Percentiles rank a stretch among this genome's conserved stretches.
Conservation (phyloP, 2,329 filamentous ascomycete genomes). For the Diaporthe citriasiana region DNA sequence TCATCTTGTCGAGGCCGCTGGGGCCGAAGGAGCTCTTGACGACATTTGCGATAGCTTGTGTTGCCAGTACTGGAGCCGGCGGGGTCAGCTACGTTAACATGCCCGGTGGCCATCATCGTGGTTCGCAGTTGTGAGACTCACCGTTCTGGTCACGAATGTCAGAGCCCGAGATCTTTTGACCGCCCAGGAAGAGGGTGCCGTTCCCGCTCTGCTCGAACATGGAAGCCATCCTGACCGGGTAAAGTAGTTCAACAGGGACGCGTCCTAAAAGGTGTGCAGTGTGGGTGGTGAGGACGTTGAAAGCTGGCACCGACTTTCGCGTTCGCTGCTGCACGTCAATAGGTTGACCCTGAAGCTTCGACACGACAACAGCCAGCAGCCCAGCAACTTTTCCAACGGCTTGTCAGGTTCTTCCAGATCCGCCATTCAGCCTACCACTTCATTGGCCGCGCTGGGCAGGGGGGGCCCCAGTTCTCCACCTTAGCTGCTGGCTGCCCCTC, state of each 20-base stretch:
- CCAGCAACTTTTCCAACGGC: constrained; percentile 34
- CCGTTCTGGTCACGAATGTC: constrained; percentile 98
- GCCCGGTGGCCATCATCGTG: constrained; percentile 2
- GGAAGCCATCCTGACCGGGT: constrained; percentile 77
- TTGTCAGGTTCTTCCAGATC: constrained; percentile 34
- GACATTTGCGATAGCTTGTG: constrained; percentile 97
- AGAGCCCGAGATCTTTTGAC: constrained; percentile 95
- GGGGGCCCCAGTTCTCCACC: constrained; percentile 26
- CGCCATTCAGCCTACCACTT: constrained; percentile 1
- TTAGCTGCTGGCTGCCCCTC: constrained; percentile 33
- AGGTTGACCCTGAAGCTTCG: constrained; percentile 25
- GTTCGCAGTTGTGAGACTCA: constrained; percentile 52
- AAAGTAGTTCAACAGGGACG: background rate
- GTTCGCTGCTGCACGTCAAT: constrained; percentile 17
- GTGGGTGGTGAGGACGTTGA: constrained; percentile 33
- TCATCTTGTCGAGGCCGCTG: constrained; percentile 99
- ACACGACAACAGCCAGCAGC: constrained; percentile 25
- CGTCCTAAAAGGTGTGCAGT: constrained; percentile 23
- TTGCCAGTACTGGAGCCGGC: constrained; percentile 80
- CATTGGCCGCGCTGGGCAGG: constrained; percentile 20
- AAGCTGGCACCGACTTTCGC: constrained; percentile 36
- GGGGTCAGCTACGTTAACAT: constrained; percentile 43
- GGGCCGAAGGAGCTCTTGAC: constrained; percentile 99
- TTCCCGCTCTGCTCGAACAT: constrained; percentile 97
- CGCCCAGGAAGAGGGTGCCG: constrained; percentile 96